Evolutionary conservation across 192 early-diverging fungal genomes (phyloP).

Genomic region (Lobulomyces angularis): DNA sequence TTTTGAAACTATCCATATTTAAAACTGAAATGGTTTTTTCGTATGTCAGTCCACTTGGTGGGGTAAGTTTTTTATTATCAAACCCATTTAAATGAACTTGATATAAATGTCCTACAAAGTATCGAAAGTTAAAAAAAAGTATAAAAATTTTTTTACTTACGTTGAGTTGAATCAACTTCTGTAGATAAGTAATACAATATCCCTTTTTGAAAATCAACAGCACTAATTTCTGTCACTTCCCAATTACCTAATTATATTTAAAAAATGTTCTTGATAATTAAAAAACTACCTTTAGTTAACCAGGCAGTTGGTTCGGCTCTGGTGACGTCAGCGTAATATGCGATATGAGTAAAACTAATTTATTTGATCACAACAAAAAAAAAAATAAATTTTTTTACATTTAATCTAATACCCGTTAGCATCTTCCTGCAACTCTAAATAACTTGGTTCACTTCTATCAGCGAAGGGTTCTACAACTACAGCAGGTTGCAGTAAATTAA

Average conservation of each 20-base stretch:
- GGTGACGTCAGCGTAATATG: conserved; percentile 16
- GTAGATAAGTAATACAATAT: conserved; percentile 28
- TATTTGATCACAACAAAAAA: no score
- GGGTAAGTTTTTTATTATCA: conserved; percentile 21
- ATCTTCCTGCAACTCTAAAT: conserved; percentile 38
- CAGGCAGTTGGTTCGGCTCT: conserved; percentile 16
- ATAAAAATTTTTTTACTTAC: conserved; percentile 39
- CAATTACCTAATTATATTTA: no score
- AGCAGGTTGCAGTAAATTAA: conserved; percentile 20
- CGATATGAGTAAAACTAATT: conserved; percentile 32
- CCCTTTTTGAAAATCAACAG: conserved; percentile 20
- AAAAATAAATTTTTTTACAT: conserved; percentile 1
- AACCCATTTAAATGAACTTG: conserved; percentile 13
- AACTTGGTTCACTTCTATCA: conserved; percentile 13
- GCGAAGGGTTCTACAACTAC: conserved; percentile 16
- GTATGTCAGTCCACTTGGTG: conserved; percentile 16
- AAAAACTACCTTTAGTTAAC: conserved; percentile 38
- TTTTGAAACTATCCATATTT: background rate
- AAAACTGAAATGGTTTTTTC: background rate
- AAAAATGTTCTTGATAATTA: no score
- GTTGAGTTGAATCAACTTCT: conserved; percentile 29
- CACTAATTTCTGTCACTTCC: conserved; percentile 27
- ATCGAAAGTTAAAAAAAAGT: conserved; percentile 8
- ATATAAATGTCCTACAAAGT: background rate
- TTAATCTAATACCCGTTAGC: conserved; percentile 21